These are phyloP conservation scores for Thermothelomyces thermophilus DNA, from an alignment of 2,329 filamentous ascomycete genomes.

Conservation along the genomic window DNA sequence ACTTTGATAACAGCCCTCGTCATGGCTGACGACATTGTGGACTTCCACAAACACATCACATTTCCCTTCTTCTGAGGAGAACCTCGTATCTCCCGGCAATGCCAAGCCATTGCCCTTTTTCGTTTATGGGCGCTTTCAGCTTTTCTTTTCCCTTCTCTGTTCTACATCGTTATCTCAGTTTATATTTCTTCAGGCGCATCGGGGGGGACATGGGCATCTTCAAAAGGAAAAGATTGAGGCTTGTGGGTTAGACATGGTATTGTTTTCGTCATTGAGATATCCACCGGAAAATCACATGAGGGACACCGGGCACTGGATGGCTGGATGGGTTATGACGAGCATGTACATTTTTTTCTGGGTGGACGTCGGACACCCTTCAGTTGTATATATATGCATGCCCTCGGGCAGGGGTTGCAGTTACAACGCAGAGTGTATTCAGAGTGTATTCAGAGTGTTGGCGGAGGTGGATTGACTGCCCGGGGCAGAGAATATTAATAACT, in stretches of 20 bases:
- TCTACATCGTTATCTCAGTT: no score
- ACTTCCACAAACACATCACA: background rate
- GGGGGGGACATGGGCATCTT: no score
- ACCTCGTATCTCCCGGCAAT: background rate
- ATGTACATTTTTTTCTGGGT: slow-evolving; percentile 1
- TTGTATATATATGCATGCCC: slow-evolving; percentile 9
- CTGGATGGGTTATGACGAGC: slow-evolving; percentile 3
- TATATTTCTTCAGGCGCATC: no score
- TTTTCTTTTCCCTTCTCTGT: no score
- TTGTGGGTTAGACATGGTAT: no score
- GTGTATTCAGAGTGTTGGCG: background rate
- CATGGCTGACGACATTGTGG: background rate
- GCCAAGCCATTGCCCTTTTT: background rate
- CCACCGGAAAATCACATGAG: slow-evolving; percentile 12
- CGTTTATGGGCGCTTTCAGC: background rate
- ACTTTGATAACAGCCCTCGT: background rate
- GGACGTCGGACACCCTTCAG: slow-evolving; percentile 16
- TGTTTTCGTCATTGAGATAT: background rate
- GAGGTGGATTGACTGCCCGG: slow-evolving; percentile 20
- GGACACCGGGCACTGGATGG: background rate
- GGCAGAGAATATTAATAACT: slow-evolving; percentile 8
- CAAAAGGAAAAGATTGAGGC: no score
- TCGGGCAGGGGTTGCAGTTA: background rate
- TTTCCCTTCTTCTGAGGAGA: background rate
- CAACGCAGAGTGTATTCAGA: background rate